phyloP scores from a whole-genome alignment of 2,329 filamentous ascomycete genomes.

The Tolypocladium tropicale region DNA sequence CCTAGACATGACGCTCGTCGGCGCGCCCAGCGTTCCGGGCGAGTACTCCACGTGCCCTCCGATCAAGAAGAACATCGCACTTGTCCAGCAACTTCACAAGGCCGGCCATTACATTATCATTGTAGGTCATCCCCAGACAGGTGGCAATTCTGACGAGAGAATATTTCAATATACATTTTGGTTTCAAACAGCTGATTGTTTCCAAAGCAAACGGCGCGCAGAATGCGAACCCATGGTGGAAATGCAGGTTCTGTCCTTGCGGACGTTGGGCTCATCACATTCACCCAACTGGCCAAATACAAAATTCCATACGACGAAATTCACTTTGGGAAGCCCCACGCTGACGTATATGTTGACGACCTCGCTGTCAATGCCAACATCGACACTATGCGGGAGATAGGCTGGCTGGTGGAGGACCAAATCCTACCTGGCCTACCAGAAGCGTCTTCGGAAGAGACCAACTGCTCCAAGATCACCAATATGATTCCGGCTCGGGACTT shows the following conservation, averaged over 20 bases:
- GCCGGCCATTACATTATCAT: conserved; percentile 20
- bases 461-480: conserved; percentile 12
- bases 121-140: conserved; percentile 6
- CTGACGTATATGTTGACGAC: not conserved
- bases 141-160: not conserved
- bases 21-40: conserved; percentile 13
- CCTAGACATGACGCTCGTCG: conserved; percentile 19
- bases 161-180: not conserved
- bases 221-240: not conserved
- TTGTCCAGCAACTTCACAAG: conserved; percentile 17
- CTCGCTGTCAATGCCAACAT: conserved; percentile 15
- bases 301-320: not conserved
- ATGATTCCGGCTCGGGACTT: conserved; percentile 19
- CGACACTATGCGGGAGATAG: conserved; percentile 17
- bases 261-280: not conserved
- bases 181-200: not conserved
- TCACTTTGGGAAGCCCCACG: not conserved
- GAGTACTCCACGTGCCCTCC: conserved; percentile 19
- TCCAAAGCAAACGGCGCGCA: not conserved
- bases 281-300: not conserved
- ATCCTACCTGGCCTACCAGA: not conserved
- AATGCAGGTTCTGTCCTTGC: not conserved
- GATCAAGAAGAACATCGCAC: conserved; percentile 16
- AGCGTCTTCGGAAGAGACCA: conserved; percentile 1
- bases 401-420: conserved; percentile 17